phyloP scores from a whole-genome alignment of 2,329 filamentous ascomycete species.

The Epichloe gansuensis region DNA sequence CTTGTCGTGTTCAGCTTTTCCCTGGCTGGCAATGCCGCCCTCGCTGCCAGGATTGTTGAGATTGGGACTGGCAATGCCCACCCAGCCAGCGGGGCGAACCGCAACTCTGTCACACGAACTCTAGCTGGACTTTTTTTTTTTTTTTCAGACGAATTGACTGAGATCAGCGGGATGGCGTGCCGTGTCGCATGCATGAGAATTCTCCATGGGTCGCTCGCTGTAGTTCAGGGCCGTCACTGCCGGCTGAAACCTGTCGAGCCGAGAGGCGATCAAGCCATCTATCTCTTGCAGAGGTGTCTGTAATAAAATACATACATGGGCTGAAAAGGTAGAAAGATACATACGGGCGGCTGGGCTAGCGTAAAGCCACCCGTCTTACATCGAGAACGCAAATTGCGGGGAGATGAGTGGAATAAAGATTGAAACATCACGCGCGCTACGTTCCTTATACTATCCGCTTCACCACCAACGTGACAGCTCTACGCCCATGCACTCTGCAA shows the following conservation, averaged over 20 bases:
- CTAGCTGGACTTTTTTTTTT: background rate
- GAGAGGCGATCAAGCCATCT: background rate
- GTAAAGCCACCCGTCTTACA: too few relatives aligned
- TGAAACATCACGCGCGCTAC: background rate
- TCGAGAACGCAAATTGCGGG: background rate
- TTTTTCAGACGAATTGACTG: background rate
- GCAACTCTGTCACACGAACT: background rate
- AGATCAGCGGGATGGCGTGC: conserved; percentile 2
- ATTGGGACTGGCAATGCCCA: background rate
- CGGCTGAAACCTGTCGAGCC: background rate
- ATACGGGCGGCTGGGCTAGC: too few relatives aligned
- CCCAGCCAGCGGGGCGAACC: conserved; percentile 2
- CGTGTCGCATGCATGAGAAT: background rate
- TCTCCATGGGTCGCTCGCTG: background rate
- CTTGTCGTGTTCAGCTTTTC: background rate
- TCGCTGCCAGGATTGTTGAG: background rate
- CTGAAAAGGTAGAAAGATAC: background rate
- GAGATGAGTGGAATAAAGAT: background rate
- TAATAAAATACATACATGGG: background rate
- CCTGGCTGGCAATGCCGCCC: background rate
- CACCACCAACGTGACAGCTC: background rate
- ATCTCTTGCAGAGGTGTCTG: background rate
- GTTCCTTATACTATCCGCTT: background rate
- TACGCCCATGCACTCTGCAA: conserved; percentile 15
- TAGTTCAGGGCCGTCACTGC: background rate